Evolutionary conservation across 257 asterid species (phyloP), one percentile per base, ranked within the genome.

Genomic region (Solanum neorickii): DNA sequence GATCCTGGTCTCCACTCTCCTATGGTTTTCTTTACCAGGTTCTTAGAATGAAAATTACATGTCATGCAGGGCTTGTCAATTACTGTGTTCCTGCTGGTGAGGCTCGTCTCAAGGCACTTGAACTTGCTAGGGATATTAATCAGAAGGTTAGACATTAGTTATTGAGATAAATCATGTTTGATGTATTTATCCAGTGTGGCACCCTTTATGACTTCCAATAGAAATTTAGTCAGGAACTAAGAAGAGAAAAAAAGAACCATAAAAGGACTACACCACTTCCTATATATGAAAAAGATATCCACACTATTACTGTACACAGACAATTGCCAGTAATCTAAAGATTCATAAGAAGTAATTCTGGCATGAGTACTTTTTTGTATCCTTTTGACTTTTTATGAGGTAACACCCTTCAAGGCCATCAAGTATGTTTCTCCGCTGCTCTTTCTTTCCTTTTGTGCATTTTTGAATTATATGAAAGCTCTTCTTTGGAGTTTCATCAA

Each of bases 81-180:
- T 88, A 93, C 93, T 94, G 98, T 86, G 99, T 95, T 73, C 94
- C 94, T 77, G 89, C 96, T 62, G 98, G 98, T 25, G 93, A 92
- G 90, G 98, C 98, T 89, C 97, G 85, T 49, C 56, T 88, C 31
- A 97, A 95, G 94, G 98, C 98, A 83, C 94, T 97, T 88, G 98
- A 93, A 90, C 91, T 95, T 68, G 98, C 99, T 65, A 91, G 93
- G 62, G 92, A 89, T 60, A 97, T 97, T 88, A 95, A 89, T 88
- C 92, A 90, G 88, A 97, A 97, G 99, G 99, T 95, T 85, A 80
- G 42, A 86, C 68, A 29, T 47, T 5, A 16, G 29, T 29, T 80
- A 49, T 18, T 49, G 85, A 80, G 85, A 80, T 47, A 29, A 47
- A 80, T 12, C 18, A 49, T 49, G 68, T 49, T 49, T 80, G 27